Evolutionary conservation across 192 early-diverging fungal species (phyloP), one percentile per base, ranked within the genome.

Genomic region (Piromyces sp.): DNA sequence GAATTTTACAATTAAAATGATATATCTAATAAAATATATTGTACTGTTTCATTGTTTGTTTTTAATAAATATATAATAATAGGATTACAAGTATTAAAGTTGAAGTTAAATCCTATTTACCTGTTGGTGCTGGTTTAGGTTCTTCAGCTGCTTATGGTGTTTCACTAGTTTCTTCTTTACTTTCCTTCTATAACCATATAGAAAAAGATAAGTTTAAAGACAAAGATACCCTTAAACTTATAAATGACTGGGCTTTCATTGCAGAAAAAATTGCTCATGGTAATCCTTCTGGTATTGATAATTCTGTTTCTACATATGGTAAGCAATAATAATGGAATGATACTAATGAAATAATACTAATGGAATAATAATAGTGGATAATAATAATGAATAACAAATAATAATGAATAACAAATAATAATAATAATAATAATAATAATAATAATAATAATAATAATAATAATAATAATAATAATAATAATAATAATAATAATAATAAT

Each of bases 251-350:
- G 93, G 95, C 96, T 11, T 97, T 94, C 84, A 89, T 89, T 80
- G 93, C 95, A 3, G 98, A 99, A 85, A 93, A 96, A 85, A 94
- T 99, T 15, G 93, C 97, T 19, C 98, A 99, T 83, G 96, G 96
- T 14, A 95, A 93, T 33, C 96, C 97, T 11, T 96, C 94, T 30
- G 98, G 98, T 2, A 90, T 99, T 17, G 98, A 99, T 84, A 99
- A 99, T 84, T 88, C 95, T 28, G 89, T 98, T 14, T 90, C 92
- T 80, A 95, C 95, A 29, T 96, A 88, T 85, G 97, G 97, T 88
- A 86, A 84, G 30, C 33, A 3, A 40, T 19, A 26, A 26, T 26
- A 80, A 22, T 26, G 14, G 14, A 79, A 79, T 79, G 14, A 79
- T 33, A 33, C 3, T 33, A 33, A 33, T 33, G 9, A 33, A 33